Conservation (phyloP, 192 early-diverging fungal genomes). For the Lunasporangiospora selenospora region DNA sequence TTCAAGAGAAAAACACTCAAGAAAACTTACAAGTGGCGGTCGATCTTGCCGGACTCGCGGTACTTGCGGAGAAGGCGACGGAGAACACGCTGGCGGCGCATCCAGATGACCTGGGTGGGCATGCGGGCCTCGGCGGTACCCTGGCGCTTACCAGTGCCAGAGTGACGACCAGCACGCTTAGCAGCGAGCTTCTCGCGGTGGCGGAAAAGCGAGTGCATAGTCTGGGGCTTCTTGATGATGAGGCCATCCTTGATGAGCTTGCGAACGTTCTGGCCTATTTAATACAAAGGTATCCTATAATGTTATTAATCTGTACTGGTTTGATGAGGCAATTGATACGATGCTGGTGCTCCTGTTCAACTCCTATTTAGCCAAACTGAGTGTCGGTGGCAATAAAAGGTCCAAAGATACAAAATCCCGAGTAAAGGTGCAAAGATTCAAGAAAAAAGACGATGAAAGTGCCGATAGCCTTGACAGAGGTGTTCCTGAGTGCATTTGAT, state of each 20-base stretch:
- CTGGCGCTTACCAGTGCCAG: slow-evolving; percentile 90
- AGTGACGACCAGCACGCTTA: slow-evolving; percentile 98
- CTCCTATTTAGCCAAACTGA: not conserved
- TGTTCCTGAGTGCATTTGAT: no score
- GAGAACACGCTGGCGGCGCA: slow-evolving; percentile 97
- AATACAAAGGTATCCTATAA: not conserved
- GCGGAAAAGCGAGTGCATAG: slow-evolving; percentile 91
- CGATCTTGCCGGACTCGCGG: slow-evolving; percentile 97
- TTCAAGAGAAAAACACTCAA: slow-evolving; percentile 53
- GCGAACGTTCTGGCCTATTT: slow-evolving; percentile 89
- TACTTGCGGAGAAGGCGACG: slow-evolving; percentile 96
- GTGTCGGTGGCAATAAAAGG: not conserved
- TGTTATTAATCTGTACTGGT: not conserved
- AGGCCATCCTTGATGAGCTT: slow-evolving; percentile 98
- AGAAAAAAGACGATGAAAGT: no score
- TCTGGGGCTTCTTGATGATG: slow-evolving; percentile 93
- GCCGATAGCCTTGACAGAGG: no score
- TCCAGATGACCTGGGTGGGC: slow-evolving; percentile 95
- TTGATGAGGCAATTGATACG: not conserved
- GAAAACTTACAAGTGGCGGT: slow-evolving; percentile 84
- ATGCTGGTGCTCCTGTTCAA: not conserved
- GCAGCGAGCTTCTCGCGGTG: slow-evolving; percentile 89
- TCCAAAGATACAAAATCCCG: no score
- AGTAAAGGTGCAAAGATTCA: no score
- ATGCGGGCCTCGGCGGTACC: slow-evolving; percentile 99